Conservation (phyloP, 306 rosid genomes). For the Clitoria ternatea region DNA sequence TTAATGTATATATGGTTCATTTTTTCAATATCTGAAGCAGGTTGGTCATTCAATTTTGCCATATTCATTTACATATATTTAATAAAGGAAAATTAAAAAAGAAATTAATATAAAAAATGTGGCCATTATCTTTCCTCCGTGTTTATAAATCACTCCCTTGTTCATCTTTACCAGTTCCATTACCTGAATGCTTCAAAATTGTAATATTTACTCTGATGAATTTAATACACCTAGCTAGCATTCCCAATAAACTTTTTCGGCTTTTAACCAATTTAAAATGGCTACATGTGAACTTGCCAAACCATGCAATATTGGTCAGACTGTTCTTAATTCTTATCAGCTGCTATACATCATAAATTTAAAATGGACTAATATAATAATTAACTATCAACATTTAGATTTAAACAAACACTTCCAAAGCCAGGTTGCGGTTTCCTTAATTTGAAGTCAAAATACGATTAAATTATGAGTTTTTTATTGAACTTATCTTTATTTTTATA, state of each 20-base stretch:
- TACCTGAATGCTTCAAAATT: background rate
- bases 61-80: no score
- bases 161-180: no score
- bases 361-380: background rate
- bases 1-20: no score
- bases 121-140: no score
- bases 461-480: no score
- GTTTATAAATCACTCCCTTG: no score
- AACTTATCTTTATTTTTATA: no score
- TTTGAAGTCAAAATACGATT: slow-evolving; percentile 19
- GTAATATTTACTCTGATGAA: background rate
- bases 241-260: background rate
- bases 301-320: background rate
- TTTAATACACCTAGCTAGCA: no score
- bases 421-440: background rate
- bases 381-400: background rate
- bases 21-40: no score
- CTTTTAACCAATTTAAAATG: background rate
- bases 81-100: background rate
- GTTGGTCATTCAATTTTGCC: no score
- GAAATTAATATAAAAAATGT: no score
- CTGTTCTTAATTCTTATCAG: background rate
- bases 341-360: background rate
- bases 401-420: background rate
- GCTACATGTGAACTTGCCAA: slow-evolving; percentile 12